Percentiles rank a stretch among this genome's conserved stretches.
These are phyloP conservation scores for Hypoxylon perforatum DNA, from an alignment of 495 filamentous ascomycete genomes.

Conservation along the genomic window DNA sequence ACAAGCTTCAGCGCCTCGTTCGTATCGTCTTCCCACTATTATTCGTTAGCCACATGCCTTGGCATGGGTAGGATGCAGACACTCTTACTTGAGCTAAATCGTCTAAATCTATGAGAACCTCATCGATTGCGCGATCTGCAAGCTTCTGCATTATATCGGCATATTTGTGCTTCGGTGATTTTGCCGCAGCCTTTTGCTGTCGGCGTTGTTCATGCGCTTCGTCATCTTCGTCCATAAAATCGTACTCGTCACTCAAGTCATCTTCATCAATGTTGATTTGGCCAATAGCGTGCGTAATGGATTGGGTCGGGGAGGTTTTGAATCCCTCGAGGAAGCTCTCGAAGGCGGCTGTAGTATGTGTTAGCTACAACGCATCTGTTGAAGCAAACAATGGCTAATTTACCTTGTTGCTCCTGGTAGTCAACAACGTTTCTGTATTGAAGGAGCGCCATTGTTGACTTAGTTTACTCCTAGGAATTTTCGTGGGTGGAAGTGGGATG, in stretches of 20 bases:
- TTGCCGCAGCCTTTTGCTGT: conserved; percentile 54
- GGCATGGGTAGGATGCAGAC: not conserved
- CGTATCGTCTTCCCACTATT: conserved; percentile 77
- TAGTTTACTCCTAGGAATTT: conserved; percentile 11
- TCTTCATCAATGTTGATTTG: conserved; percentile 89
- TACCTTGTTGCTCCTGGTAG: conserved; percentile 85
- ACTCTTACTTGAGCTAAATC: conserved; percentile 77
- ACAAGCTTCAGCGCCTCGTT: conserved; percentile 81
- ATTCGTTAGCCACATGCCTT: conserved; percentile 18
- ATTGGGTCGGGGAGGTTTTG: conserved; percentile 83
- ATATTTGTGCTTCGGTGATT: conserved; percentile 83
- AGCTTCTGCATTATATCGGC: conserved; percentile 89
- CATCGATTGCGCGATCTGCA: conserved; percentile 76
- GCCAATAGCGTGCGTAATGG: conserved; percentile 78
- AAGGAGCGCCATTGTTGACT: conserved; percentile 77
- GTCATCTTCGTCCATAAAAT: conserved; percentile 91
- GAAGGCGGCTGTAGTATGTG: conserved; percentile 72
- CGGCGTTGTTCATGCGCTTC: conserved; percentile 61
- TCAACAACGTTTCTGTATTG: conserved; percentile 79
- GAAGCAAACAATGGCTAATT: conserved; percentile 32
- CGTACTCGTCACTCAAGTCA: conserved; percentile 91
- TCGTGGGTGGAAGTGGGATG: conserved; percentile 18
- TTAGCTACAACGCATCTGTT: conserved; percentile 26
- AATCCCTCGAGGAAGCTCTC: conserved; percentile 87
- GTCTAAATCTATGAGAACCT: conserved; percentile 88